Base-by-base conservation (phyloP, 331 rosid genomes). In the Prunus yedoensis region DNA sequence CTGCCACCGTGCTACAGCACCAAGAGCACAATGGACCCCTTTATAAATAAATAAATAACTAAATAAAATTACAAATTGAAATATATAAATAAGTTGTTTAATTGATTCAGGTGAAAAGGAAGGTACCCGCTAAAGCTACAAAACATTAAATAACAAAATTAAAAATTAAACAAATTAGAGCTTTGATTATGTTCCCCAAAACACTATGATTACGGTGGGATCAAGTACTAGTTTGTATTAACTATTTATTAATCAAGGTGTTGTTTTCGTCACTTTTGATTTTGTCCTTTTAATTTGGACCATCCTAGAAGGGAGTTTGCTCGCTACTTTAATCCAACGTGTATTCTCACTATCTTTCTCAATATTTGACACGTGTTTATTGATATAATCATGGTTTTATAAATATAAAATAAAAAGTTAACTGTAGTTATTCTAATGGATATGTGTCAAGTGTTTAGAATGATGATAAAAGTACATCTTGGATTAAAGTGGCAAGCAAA, bases 371-470 rank as follows among this genome's bases (percentile, higher is more conserved):
- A 35, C 8, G 0, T 35, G 38, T 35, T 0, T 5, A 35, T 35
- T 35, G 0, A 35, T 0, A 35, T 35, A 35, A 35, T 35, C 0
- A 35, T 35, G 0, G 0, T 35, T 35, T 0, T 0, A 35, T 35
- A 35, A 35, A 35, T 35, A 35, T 0, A 0, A 35, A 35, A 0
- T 32, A 32, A 32, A 32, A 0, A 35, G 0, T 32, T 32, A 32
- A 32, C 0, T 5, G 5, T 32, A 0, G 0, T 32, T 32, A 32
- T 32, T 0, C 1, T 1, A 32, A 32, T 32, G 0, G 0, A 35
- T 0, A 35, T 0, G 0, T 35, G 0, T 35, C 8, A 5, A 5
- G 0, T 35, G 0, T 35, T 5, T 0, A 35, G 1, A 35, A 5
- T 0, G 1, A 35, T 35, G 0, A 35, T 35, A 0, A 35, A 35